Base-by-base conservation (phyloP, 805 yeast genomes). In the Saturnispora halmiae region DNA sequence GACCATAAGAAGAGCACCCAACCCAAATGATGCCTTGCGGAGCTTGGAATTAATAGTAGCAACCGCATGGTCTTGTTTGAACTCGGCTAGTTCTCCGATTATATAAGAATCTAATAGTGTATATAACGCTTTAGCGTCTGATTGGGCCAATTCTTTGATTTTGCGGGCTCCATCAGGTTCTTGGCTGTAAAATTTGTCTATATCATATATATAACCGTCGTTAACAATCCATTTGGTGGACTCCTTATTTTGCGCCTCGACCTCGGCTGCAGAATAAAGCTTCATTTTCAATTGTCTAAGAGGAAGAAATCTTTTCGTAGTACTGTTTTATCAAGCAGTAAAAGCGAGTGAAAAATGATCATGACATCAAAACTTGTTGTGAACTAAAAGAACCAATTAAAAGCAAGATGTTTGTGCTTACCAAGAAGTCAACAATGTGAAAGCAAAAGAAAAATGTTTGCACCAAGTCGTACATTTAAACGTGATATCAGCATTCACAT, bases 181-280 rank as follows among this genome's bases (percentile, higher is more conserved):
- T 34, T 72, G 76, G n/a, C 74, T 68, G 41, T 81, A 67, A 60
- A 87, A 87, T 29, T 66, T 64, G 6, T 88, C 72, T 22, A 82
- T 70, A 58, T 85, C 80, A 58, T 79, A 85, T 4, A 90, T 94
- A 51, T 79, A 79, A 43, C 82, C 86, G 51, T 85, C 79, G 45
- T 85, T 70, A 38, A 85, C 72, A 68, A 90, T 76, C 95, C 96
- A 90, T 32, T 84, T 63, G 51, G 82, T 86, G 14, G 79, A 81
- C 29, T 77, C 73, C 10, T 75, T 66, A 58, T 74, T 77, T 69
- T 88, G 96, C 50, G 68, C 57, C 27, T 77, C 70, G 37, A 87
- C 76, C 58, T 87, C 84, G 45, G 76, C 82, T 49, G 69, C 70
- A 29, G 82, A 15, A 15, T 25, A 25, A 5, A 38, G 27, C 16